Evolutionary conservation across 169 alveolate genomes (phyloP).

Genomic region (Plasmodium sp.): DNA sequence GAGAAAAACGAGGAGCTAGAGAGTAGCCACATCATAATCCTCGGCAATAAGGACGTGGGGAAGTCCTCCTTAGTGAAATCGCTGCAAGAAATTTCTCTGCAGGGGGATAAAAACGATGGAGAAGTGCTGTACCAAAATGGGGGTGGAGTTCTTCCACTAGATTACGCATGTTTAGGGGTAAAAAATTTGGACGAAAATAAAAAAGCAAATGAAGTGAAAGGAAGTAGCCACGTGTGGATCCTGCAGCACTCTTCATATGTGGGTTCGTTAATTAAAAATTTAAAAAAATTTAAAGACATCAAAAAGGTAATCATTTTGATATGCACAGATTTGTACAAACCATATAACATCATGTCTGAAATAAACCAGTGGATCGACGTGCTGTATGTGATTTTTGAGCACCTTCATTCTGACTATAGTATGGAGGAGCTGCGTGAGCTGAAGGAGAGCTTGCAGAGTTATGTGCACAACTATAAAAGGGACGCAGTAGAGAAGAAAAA

Average conservation of each 20-base stretch:
- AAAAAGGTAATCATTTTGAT: constrained; percentile 33
- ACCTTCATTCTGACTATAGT: not conserved
- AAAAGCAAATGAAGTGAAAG: constrained; percentile 25
- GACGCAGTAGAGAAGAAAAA: not conserved
- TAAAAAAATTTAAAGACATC: constrained; percentile 32
- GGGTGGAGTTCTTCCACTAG: constrained; percentile 54
- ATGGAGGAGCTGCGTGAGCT: not conserved
- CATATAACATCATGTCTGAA: constrained; percentile 56
- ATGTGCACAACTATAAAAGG: constrained; percentile 35
- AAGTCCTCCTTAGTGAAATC: constrained; percentile 39
- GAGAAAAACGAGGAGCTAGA: constrained; percentile 38
- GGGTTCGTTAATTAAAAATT: constrained; percentile 25
- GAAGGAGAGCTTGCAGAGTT: constrained; percentile 16
- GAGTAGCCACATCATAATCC: constrained; percentile 46
- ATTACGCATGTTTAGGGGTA: constrained; percentile 52
- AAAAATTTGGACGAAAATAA: constrained; percentile 44
- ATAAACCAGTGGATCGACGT: constrained; percentile 38
- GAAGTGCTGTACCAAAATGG: constrained; percentile 18
- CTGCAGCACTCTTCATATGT: constrained; percentile 51
- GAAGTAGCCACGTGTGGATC: constrained; percentile 63
- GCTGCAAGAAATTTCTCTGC: constrained; percentile 9
- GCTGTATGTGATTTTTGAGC: constrained; percentile 22
- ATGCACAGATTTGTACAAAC: constrained; percentile 63
- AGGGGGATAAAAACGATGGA: constrained; percentile 4
- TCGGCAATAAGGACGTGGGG: constrained; percentile 70